Evolutionary conservation across 202 grass and related monocot species (phyloP), one percentile per base, ranked within the genome.

Genomic region (Sporobolus alterniflorus): DNA sequence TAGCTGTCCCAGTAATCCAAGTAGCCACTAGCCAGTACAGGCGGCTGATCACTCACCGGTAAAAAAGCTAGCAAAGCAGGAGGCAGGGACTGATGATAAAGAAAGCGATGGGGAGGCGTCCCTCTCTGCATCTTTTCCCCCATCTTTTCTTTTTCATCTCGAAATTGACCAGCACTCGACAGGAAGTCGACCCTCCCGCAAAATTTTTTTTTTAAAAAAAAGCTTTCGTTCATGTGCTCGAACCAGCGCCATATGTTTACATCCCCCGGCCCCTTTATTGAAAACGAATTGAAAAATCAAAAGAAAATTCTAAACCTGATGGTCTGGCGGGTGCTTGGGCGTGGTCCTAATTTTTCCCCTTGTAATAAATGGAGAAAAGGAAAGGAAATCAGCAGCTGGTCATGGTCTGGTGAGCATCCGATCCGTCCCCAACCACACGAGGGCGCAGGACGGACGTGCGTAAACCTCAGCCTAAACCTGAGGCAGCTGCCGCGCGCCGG

Each of bases 81-180:
- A 11, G 16, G 31, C 16, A 1, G 76, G 3, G 25, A 18, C 21
- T 68, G 71, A 62, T 14, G 57, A 8, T 31, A 62, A 31, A 62
- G 69, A 42, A 73, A 84, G 31, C 74, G 74, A 83, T 75, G 67
- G 82, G 76, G 69, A 83, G 73, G 86, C 84, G 85, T 91, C 85
- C 75, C 83, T 89, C 82, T 86, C 83, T 76, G 73, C 69, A 70
- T 83, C 83, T 93, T 88, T 93, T 82, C 88, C 62, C 85, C 88
- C 62, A 87, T 71, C 66, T 83, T 86, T 89, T 89, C 83, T 71
- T 85, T 85, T 92, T 80, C 73, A 68, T 90, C 68, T 86, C 71
- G 66, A 83, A 95, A 93, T 93, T 89, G 92, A 90, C 88, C 68
- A 59, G 77, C 87, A 98, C 83, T 89, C 39, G 46, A 86, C 79